Evolutionary conservation across 1,139 yeast genomes (phyloP).

Genomic region (Yamadazyma blattariae): DNA sequence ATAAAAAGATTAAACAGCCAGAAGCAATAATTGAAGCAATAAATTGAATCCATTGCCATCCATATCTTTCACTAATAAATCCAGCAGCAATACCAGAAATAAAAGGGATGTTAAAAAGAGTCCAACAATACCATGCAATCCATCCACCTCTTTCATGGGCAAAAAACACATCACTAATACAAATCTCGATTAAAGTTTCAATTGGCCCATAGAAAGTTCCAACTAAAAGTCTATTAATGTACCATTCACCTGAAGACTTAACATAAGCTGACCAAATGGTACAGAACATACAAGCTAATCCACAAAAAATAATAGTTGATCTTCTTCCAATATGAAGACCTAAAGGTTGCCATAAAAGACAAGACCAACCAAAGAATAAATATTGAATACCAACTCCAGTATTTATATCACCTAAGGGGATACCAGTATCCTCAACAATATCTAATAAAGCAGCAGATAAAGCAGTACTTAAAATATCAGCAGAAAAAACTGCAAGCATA

Average conservation of each 20-base stretch:
- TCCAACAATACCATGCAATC: constrained; percentile 38
- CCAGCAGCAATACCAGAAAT: constrained; percentile 51
- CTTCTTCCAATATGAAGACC: constrained; percentile 43
- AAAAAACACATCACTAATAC: constrained; percentile 48
- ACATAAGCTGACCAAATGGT: constrained; percentile 45
- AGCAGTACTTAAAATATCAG: constrained; percentile 11
- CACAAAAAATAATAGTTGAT: constrained; percentile 40
- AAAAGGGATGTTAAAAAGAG: constrained; percentile 41
- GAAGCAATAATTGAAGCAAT: constrained; percentile 12
- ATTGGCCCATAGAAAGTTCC: constrained; percentile 54
- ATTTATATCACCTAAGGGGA: constrained; percentile 23
- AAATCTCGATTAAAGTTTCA: constrained; percentile 53
- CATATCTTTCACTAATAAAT: constrained; percentile 41
- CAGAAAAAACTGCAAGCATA: constrained; percentile 12
- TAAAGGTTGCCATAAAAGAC: constrained; percentile 14
- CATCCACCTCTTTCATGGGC: constrained; percentile 51
- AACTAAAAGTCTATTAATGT: constrained; percentile 37
- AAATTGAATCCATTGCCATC: constrained; percentile 44
- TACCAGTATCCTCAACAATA: constrained; percentile 14
- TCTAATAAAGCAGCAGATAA: constrained; percentile 11
- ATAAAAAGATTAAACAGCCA: constrained; percentile 11
- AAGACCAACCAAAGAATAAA: constrained; percentile 28
- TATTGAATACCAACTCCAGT: constrained; percentile 30
- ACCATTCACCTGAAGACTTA: constrained; percentile 37
- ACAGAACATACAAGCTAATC: constrained; percentile 24